Conservation (phyloP, 2,329 filamentous ascomycete species). For the Nemania sp. region DNA sequence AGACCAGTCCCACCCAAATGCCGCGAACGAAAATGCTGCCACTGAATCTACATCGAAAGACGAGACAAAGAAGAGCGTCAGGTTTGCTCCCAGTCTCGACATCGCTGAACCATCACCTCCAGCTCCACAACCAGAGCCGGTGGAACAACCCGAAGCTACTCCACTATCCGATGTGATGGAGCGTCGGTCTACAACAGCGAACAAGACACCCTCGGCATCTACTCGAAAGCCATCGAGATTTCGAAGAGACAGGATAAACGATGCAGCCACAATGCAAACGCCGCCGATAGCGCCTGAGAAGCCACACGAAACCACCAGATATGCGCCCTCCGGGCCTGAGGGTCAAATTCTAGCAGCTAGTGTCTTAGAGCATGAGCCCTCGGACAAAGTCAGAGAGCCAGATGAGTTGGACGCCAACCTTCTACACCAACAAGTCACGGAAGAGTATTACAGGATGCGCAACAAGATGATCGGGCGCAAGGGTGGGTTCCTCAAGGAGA, state of each 20-base stretch:
- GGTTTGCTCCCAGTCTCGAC: conserved; percentile 38
- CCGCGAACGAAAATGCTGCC: conserved; percentile 26
- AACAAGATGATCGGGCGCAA: conserved; percentile 82
- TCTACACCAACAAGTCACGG: conserved; percentile 75
- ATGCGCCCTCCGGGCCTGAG: conserved; percentile 53
- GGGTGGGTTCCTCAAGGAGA: conserved; percentile 77
- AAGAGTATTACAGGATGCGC: conserved; percentile 80
- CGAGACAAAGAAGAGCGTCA: conserved; percentile 36
- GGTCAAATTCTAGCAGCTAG: conserved; percentile 62
- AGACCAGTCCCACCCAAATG: conserved; percentile 22
- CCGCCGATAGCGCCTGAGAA: conserved; percentile 42
- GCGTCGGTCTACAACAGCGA: conserved; percentile 36
- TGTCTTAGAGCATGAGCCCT: conserved; percentile 58
- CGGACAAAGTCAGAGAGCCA: conserved; percentile 44
- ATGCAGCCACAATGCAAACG: conserved; percentile 16
- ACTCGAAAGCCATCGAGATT: conserved; percentile 56
- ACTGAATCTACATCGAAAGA: background rate
- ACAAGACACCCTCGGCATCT: conserved; percentile 15
- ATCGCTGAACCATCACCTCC: conserved; percentile 36
- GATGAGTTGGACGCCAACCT: conserved; percentile 74
- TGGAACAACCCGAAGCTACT: conserved; percentile 41
- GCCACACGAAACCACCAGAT: conserved; percentile 47
- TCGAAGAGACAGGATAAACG: conserved; percentile 46
- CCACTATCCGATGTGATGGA: conserved; percentile 59
- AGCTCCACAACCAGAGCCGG: conserved; percentile 27